phyloP scores from a whole-genome alignment of 164 flowering plant species.

The Aristolochia contorta region DNA sequence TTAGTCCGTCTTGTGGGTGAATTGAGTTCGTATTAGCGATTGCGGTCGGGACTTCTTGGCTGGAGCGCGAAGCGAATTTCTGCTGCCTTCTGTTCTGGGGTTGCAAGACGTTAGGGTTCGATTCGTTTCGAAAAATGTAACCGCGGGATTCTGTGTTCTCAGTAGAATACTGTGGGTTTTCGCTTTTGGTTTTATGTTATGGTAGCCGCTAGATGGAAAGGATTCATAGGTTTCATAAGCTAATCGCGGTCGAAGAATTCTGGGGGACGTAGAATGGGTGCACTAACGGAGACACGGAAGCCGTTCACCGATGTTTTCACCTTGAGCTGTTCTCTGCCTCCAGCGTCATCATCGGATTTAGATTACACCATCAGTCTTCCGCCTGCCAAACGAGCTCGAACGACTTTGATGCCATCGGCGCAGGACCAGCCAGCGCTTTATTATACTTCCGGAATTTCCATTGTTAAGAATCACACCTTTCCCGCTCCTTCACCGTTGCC shows the following conservation, averaged over 20 bases:
- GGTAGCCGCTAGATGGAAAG: too few relatives aligned
- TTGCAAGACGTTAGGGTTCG: too few relatives aligned
- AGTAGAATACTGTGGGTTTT: too few relatives aligned
- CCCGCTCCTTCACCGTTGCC: constrained; percentile 13
- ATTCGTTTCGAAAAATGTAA: too few relatives aligned
- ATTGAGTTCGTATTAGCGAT: too few relatives aligned
- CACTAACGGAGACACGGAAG: constrained; percentile 35
- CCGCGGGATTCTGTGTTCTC: too few relatives aligned
- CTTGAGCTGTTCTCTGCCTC: constrained; percentile 6
- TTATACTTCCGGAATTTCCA: constrained; percentile 15
- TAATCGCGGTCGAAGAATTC: background rate
- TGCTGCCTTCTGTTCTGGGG: too few relatives aligned
- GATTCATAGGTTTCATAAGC: too few relatives aligned
- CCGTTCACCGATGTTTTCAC: constrained; percentile 32
- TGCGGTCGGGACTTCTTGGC: too few relatives aligned
- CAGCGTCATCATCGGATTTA: constrained; percentile 2
- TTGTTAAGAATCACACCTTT: constrained; percentile 12
- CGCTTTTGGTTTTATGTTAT: too few relatives aligned
- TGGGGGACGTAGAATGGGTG: constrained; percentile 34
- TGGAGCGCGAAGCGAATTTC: too few relatives aligned
- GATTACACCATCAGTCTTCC: constrained; percentile 9
- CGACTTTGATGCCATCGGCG: constrained; percentile 8
- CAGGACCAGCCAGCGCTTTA: background rate
- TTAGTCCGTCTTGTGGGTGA: too few relatives aligned
- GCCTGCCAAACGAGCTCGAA: constrained; percentile 24